Base-by-base conservation (phyloP, 2,329 filamentous ascomycete genomes). In the Colletotrichum simmondsii region DNA sequence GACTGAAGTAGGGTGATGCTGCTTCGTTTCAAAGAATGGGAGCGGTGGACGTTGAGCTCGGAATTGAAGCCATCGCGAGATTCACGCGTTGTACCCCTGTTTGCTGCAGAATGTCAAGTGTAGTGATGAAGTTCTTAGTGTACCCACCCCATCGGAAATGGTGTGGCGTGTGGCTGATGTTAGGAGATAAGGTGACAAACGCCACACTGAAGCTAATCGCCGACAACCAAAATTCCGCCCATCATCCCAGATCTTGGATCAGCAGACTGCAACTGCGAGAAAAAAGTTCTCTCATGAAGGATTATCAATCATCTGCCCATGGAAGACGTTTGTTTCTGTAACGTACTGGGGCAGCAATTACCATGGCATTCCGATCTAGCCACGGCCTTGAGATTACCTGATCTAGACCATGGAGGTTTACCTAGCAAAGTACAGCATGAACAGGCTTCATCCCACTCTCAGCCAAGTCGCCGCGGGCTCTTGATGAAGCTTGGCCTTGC, bases 141-240 rank as follows among this genome's bases (percentile, higher is more conserved):
- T 32, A 5, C 16, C 1, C 37, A 5, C 16, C 1, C 37, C 14
- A 42, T 37, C 54, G 32, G 42, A 16, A 42, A 5, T 42, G 30
- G 12, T 7, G 65, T 72, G 69, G 70, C 66, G 35, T 19, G 32
- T 70, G 65, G 42, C 54, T 56, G 52, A 30, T 19, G 11, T 54
- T 57, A 68, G 70, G 65, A 56, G 54, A 65, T 72, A 59, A 37
- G 12, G 30, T 32, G 2, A 56, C 4, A 11, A 24, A 49, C 60
- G 70, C 70, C 70, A 65, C 70, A 57, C 24, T 7, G n/a, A 14
- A n/a, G 11, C 22, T 70, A 56, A 71, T 60, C 60, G 66, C 70
- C 70, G 70, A 72, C 16, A 3, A 52, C 49, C 14, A 14, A 26
- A 8, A 54, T 28, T 14, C 37, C 37, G 37, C 6, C 37, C 37